Conservation (phyloP, 768 basidiomycete species). For the Pleurotus pulmonarius region DNA sequence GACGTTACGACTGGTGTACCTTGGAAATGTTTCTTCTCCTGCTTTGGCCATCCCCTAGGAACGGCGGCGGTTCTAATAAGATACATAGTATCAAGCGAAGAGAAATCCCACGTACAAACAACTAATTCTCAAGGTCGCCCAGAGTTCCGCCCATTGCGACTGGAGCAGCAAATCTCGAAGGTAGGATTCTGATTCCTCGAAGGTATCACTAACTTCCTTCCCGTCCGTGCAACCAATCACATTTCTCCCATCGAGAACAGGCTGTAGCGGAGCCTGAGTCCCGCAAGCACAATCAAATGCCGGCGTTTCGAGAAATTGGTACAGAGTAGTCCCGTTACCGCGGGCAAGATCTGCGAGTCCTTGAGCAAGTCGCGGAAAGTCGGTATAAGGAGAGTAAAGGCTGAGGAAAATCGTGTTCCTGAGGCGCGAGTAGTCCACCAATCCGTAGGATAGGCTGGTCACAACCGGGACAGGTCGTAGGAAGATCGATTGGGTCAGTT, state of each 20-base stretch:
- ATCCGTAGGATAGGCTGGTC: slow-evolving; percentile 12
- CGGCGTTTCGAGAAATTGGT: not conserved
- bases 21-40: not conserved
- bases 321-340: slow-evolving; percentile 18
- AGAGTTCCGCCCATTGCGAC: slow-evolving; percentile 17
- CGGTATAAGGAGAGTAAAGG: slow-evolving; percentile 18
- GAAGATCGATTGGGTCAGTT: slow-evolving; percentile 12
- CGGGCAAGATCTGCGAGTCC: slow-evolving; percentile 19
- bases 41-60: not conserved
- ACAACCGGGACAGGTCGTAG: slow-evolving; percentile 16
- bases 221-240: slow-evolving; percentile 18
- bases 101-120: slow-evolving; percentile 15
- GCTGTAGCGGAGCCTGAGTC: not conserved
- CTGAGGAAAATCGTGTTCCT: slow-evolving; percentile 13
- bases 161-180: slow-evolving; percentile 7
- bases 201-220: slow-evolving; percentile 10
- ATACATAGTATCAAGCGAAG: not conserved
- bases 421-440: slow-evolving; percentile 18
- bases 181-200: slow-evolving; percentile 10
- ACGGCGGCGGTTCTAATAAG: not conserved
- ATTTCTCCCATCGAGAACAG: slow-evolving; percentile 7
- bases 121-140: slow-evolving; percentile 7
- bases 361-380: slow-evolving; percentile 12
- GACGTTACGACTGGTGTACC: not conserved
- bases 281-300: not conserved